Conservation (phyloP, 257 asterid genomes). For the Ilex aquifolium region DNA sequence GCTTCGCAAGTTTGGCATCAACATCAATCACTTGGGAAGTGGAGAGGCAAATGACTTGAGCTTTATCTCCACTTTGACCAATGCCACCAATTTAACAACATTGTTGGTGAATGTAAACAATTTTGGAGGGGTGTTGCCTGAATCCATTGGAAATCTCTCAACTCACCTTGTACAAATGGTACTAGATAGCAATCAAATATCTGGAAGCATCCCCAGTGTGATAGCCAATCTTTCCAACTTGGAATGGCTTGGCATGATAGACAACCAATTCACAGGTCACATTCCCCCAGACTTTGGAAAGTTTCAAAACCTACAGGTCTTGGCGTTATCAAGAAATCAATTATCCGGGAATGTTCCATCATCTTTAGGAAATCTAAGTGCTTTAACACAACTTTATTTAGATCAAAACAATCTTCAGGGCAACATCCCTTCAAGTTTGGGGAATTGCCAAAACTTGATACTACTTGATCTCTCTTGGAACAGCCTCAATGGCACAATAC, state of each 20-base stretch:
- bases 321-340: not conserved
- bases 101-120: slow-evolving; percentile 4
- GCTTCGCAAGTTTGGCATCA: not conserved
- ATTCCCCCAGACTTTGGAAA: not conserved
- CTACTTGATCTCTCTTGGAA: not conserved
- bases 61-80: slow-evolving; percentile 12
- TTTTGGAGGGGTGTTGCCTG: slow-evolving; percentile 20
- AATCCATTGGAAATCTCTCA: slow-evolving; percentile 7
- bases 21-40: slow-evolving; percentile 12
- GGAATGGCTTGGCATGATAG: not conserved
- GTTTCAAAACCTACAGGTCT: not conserved
- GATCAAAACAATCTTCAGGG: not conserved
- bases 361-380: not conserved
- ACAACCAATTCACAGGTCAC: not conserved
- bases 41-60: slow-evolving; percentile 12
- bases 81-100: not conserved
- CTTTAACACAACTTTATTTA: not conserved
- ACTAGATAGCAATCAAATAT: not conserved
- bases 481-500: slow-evolving; percentile 8
- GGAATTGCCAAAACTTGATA: not conserved
- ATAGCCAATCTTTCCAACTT: not conserved
- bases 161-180: not conserved
- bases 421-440: not conserved
- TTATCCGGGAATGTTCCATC: not conserved
- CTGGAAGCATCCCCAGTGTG: not conserved